Evolutionary conservation across 768 basidiomycete species (phyloP), one percentile per base, ranked within the genome.

Genomic region (Guyanaporus albipodus): DNA sequence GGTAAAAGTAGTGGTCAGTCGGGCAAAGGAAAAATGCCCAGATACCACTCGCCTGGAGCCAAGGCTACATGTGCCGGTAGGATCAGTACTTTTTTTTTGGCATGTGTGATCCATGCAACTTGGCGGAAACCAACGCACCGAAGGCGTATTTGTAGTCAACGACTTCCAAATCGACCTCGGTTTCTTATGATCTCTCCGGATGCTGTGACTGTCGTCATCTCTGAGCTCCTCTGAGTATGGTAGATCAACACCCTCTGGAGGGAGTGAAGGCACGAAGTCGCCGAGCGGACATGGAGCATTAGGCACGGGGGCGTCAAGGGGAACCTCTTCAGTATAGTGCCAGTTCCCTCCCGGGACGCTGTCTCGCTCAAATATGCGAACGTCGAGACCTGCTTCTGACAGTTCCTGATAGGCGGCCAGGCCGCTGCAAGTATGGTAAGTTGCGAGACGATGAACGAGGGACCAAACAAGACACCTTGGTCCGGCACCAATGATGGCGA

Each of bases 311-410:
- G 46, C 42, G 12, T 52, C 38, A 7, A 22, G 12, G 2, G 41
- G 9, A 2, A 42, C 14, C 12, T 44, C 50, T 15, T 48, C 46
- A 5, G 46, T 48, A 21, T 48, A 48, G 31, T 44, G 34, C 37
- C 42, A 48, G 12, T 26, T 47, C 7, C 42, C 38, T 2, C 43
- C 34, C 0, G 51, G 43, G 14, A 36, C 35, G 21, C 23, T 37
- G 34, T 49, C 48, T 2, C 48, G 38, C 31, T 49, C 51, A 15
- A 49, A 49, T 9, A 42, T 14, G 38, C 39, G 39, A 12, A 44
- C 51, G 2, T 52, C 38, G 5, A 52, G 15, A n/a, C 47, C 42
- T 1, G 42, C 46, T 14, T 39, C 41, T 4, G 28, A 28, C 18
- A 47, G 28, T n/a, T 47, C 45, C 3, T 31, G 40, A 24, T 33